Base-by-base conservation (phyloP, 2,329 filamentous ascomycete species). In the Fusarium irregulare region DNA sequence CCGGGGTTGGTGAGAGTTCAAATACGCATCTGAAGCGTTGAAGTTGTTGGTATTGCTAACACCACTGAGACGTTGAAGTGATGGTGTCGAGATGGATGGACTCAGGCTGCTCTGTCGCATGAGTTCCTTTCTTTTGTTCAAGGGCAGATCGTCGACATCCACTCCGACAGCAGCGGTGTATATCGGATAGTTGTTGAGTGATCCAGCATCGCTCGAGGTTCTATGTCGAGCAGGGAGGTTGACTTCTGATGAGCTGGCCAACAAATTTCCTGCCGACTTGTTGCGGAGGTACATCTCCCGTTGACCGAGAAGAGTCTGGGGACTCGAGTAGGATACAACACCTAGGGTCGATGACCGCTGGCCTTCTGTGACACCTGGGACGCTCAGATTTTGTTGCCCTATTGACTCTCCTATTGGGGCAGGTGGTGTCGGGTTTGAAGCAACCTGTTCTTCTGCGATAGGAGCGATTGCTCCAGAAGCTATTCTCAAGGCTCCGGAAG, bases 81-180 rank as follows among this genome's bases (percentile, higher is more conserved):
- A 66, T 14, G 70, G 69, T 7, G 71, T 67, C n/a, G 77, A 72
- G 75, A 71, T 53, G 13, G 74, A 72, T 42, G 74, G 68, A 67
- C 80, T 77, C 49, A 82, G 66, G 73, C 83, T 86, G 67, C 77
- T 84, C 44, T 87, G 85, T 32, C 87, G 87, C 58, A 92, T 88
- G 28, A 92, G 78, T 47, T 87, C 81, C 58, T 86, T 86, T 45
- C 92, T 89, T 73, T 92, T 88, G 44, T 88, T 91, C 20, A 96
- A 84, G 0, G 92, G 90, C 70, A 95, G 84, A 59, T 94, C 88
- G 64, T 94, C 92, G 3, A 85, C 82, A 69, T 88, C 86, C 20
- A 82, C 75, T 21, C 76, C 77, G 11, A 76, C 64, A 58, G 72
- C 70, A 21, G 76, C 67, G 41, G 73, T 63, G 54, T 79, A 76